Percentiles rank a stretch among this genome's conserved stretches.
phyloP scores from a whole-genome alignment of 352 stramenopile genomes.

The Pythium dissotocum region DNA sequence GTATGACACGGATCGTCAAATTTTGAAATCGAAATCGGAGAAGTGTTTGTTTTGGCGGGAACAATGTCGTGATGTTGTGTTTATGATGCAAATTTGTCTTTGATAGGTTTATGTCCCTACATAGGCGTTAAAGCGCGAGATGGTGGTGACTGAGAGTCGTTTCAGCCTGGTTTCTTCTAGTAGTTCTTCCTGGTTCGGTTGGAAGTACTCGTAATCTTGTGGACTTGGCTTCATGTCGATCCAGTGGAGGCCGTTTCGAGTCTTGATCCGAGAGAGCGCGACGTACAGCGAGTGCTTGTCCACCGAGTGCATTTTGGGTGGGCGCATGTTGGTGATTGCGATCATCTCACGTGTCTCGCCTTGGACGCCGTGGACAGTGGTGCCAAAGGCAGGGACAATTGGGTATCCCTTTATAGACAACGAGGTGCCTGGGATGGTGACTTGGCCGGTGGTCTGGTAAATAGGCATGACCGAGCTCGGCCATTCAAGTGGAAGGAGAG shows the following conservation, averaged over 20 bases:
- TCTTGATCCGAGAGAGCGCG: constrained; percentile 14
- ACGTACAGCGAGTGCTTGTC: too few species aligned
- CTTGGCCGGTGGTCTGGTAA: neutral
- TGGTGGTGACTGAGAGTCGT: neutral
- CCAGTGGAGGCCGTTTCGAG: constrained; percentile 11
- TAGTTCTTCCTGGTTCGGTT: neutral
- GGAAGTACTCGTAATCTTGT: constrained; percentile 6
- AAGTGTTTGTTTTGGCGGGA: neutral
- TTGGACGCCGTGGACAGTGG: constrained; percentile 28
- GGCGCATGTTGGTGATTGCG: constrained; percentile 18
- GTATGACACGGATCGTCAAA: too few species aligned
- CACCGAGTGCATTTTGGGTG: constrained; percentile 17
- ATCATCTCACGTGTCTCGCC: constrained; percentile 17
- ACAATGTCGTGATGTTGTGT: too few species aligned
- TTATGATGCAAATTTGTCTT: too few species aligned
- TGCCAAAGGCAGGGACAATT: constrained; percentile 25
- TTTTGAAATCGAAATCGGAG: too few species aligned
- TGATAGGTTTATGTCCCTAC: too few species aligned
- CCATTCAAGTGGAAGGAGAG: constrained; percentile 11
- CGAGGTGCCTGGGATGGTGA: neutral
- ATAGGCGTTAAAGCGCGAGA: too few species aligned
- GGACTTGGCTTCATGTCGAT: neutral
- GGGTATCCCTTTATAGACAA: constrained; percentile 26
- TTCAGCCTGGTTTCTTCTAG: constrained; percentile 4
- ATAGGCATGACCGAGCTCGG: constrained; percentile 28